Percentiles rank a stretch among this genome's conserved stretches.
phyloP scores from a whole-genome alignment of 2,329 filamentous ascomycete species.

The Phaeosphaeria sp. region DNA sequence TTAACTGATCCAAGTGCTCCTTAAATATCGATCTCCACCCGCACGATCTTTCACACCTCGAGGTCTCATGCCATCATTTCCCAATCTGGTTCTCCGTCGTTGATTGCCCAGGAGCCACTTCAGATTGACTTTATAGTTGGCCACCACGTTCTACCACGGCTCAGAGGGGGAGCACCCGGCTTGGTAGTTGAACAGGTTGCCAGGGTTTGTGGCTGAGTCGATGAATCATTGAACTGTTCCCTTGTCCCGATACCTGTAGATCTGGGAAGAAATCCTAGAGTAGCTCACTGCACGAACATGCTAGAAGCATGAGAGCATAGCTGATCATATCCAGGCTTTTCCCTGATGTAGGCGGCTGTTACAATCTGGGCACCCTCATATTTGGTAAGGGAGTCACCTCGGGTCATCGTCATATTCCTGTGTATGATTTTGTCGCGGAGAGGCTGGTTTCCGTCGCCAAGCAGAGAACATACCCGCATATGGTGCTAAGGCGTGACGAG shows the following conservation, averaged over 20 bases:
- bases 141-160: neutral
- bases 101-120: neutral
- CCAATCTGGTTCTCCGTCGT: neutral
- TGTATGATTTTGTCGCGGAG: neutral
- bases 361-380: neutral
- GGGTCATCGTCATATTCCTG: neutral
- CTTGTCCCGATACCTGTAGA: neutral
- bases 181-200: neutral
- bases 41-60: neutral
- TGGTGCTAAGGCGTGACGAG: conserved; percentile 18
- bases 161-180: neutral
- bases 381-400: neutral
- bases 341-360: neutral
- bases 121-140: neutral
- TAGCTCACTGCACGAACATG: no score
- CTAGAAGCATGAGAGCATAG: no score
- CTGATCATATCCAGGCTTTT: no score
- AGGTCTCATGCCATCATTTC: neutral
- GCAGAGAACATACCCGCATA: conserved; percentile 23
- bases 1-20: conserved; percentile 1
- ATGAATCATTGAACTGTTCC: neutral
- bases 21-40: neutral
- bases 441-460: conserved; percentile 17
- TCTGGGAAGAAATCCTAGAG: neutral
- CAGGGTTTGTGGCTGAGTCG: neutral